Conservation (phyloP, 1,284 basidiomycete genomes). For the Trametes polyzona region DNA sequence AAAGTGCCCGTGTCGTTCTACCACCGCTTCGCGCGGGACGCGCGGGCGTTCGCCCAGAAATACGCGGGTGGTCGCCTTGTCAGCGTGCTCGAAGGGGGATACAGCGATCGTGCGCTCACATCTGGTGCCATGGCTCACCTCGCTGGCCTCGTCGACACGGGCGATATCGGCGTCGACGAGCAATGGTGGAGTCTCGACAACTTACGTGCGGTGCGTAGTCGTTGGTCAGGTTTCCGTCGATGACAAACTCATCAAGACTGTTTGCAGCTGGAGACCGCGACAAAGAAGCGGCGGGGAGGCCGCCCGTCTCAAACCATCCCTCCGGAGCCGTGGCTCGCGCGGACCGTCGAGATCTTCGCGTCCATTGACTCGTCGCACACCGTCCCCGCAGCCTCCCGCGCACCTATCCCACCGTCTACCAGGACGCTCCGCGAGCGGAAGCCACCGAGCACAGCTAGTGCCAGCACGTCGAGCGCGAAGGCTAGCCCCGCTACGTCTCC, state of each 20-base stretch:
- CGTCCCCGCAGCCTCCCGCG: slow-evolving; percentile 29
- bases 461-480: slow-evolving; percentile 19
- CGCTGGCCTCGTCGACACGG: slow-evolving; percentile 59
- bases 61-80: slow-evolving; percentile 77
- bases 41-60: slow-evolving; percentile 65
- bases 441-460: slow-evolving; percentile 37
- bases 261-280: slow-evolving; percentile 71
- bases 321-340: slow-evolving; percentile 59
- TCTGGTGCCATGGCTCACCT: slow-evolving; percentile 85
- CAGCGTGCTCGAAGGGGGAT: slow-evolving; percentile 94
- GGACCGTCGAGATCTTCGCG: slow-evolving; percentile 48
- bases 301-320: slow-evolving; percentile 39
- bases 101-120: slow-evolving; percentile 86
- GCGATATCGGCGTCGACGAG: slow-evolving; percentile 42
- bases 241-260: neutral
- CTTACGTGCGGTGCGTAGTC: slow-evolving; percentile 56
- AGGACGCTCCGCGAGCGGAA: slow-evolving; percentile 64
- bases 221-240: neutral
- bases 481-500: slow-evolving; percentile 20
- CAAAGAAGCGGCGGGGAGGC: slow-evolving; percentile 62
- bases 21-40: slow-evolving; percentile 81
- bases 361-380: slow-evolving; percentile 42
- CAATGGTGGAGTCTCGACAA: slow-evolving; percentile 76
- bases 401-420: slow-evolving; percentile 42
- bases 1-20: slow-evolving; percentile 91